Percentiles rank a stretch among this genome's conserved stretches.
These are phyloP conservation scores for Pascua sp. DNA, from an alignment of 1,284 basidiomycete genomes.

Conservation along the genomic window DNA sequence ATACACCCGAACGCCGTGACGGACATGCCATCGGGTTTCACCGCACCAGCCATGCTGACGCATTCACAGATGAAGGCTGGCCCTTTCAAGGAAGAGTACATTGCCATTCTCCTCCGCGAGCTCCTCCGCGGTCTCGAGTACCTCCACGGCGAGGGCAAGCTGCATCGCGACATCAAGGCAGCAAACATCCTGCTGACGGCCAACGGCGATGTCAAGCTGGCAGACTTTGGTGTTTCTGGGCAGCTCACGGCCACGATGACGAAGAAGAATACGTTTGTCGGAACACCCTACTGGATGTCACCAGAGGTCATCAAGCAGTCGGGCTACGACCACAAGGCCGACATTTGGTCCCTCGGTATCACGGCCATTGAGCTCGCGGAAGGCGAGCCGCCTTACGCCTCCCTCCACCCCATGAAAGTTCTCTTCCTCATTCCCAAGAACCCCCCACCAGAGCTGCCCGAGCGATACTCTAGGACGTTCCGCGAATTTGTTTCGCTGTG, in stretches of 20 bases:
- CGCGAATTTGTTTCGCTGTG: conserved; percentile 91
- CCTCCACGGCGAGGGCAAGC: conserved; percentile 90
- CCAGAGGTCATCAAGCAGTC: conserved; percentile 99
- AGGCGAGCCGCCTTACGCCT: conserved; percentile 95
- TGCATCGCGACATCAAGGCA: conserved; percentile 98
- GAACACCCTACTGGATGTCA: conserved; percentile 98
- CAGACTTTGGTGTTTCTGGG: conserved; percentile 98
- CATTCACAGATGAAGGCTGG: conserved; percentile 87
- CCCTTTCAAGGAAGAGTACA: conserved; percentile 95
- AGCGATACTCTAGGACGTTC: conserved; percentile 83
- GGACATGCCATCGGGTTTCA: no score
- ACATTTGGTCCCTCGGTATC: conserved; percentile 93
- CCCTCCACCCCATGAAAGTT: conserved; percentile 98
- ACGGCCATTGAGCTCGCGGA: conserved; percentile 96
- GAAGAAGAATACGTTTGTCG: conserved; percentile 99
- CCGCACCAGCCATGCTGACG: no score
- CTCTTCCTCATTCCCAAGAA: conserved; percentile 98
- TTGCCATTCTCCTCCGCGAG: conserved; percentile 93
- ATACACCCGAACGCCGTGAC: no score
- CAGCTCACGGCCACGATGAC: conserved; percentile 92
- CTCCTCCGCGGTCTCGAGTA: conserved; percentile 86
- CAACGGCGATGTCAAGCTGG: conserved; percentile 91
- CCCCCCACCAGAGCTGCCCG: conserved; percentile 81
- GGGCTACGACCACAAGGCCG: conserved; percentile 97
- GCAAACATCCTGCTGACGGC: conserved; percentile 93